Conservation (phyloP, 352 stramenopile genomes). For the Peronosclerospora sorghi region DNA sequence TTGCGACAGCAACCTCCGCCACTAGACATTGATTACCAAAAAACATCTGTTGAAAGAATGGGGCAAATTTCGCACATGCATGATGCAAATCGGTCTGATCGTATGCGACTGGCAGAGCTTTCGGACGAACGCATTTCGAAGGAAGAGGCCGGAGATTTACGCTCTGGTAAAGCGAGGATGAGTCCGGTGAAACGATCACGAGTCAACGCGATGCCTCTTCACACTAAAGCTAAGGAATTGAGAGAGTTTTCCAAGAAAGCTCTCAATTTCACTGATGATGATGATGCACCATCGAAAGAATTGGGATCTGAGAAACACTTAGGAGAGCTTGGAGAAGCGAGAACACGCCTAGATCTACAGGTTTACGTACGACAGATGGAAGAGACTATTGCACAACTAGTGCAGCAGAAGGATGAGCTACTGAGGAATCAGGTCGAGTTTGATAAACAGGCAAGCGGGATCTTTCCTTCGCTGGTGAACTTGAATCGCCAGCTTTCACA, state of each 20-base stretch:
- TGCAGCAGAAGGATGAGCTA: constrained; percentile 69
- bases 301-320: too few species aligned
- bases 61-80: constrained; percentile 39
- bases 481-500: constrained; percentile 69
- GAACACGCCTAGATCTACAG: constrained; percentile 39
- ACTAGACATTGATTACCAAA: constrained; percentile 22
- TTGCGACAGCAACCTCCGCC: constrained; percentile 1
- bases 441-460: constrained; percentile 73
- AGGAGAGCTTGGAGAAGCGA: constrained; percentile 7
- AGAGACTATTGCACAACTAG: constrained; percentile 62
- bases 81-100: constrained; percentile 37
- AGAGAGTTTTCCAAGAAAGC: too few species aligned
- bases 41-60: constrained; percentile 26
- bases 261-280: too few species aligned
- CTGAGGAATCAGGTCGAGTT: constrained; percentile 69
- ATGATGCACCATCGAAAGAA: too few species aligned
- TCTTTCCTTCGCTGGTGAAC: constrained; percentile 72
- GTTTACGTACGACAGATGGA: constrained; percentile 77
- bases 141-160: constrained; percentile 4
- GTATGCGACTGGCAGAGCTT: constrained; percentile 68
- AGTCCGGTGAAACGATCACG: too few species aligned
- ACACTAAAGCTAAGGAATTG: too few species aligned
- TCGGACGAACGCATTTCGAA: constrained; percentile 38
- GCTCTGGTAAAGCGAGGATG: too few species aligned
- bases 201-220: too few species aligned